These are phyloP conservation scores for Penicillium fimorum DNA, from an alignment of 495 filamentous ascomycete genomes.

Conservation along the genomic window DNA sequence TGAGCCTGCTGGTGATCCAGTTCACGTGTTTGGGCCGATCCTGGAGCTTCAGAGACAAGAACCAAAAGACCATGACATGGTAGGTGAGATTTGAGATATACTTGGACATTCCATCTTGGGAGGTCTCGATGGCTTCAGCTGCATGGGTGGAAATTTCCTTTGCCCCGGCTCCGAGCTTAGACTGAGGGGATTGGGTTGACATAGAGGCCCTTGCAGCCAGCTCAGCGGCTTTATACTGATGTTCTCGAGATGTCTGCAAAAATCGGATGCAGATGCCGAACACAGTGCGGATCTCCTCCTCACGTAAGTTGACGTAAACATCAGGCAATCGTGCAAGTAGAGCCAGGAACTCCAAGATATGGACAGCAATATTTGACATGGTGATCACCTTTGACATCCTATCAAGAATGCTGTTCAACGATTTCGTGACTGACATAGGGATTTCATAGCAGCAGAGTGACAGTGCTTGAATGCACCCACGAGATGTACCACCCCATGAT, in stretches of 20 bases:
- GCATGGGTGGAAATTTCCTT: constrained; percentile 39
- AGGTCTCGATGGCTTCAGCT: constrained; percentile 31
- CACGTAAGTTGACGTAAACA: constrained; percentile 80
- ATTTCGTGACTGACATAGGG: constrained; percentile 76
- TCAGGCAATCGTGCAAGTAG: constrained; percentile 81
- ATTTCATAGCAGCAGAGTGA: constrained; percentile 93
- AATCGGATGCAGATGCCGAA: constrained; percentile 95
- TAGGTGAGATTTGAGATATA: constrained; percentile 93
- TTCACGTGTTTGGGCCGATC: constrained; percentile 80
- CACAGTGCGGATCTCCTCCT: constrained; percentile 85
- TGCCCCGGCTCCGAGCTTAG: constrained; percentile 42
- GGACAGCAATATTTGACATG: constrained; percentile 82
- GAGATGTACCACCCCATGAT: constrained; percentile 80
- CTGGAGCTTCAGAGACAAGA: constrained; percentile 76
- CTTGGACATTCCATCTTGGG: constrained; percentile 53
- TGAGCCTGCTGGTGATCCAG: constrained; percentile 90
- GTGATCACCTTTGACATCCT: constrained; percentile 96
- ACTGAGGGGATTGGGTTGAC: constrained; percentile 1
- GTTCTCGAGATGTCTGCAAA: constrained; percentile 69
- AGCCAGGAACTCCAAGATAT: constrained; percentile 90
- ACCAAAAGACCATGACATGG: constrained; percentile 97
- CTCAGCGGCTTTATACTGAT: constrained; percentile 43
- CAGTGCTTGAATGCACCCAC: constrained; percentile 89
- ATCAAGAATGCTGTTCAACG: constrained; percentile 76
- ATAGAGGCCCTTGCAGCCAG: constrained; percentile 30